Conservation (phyloP, 2,329 filamentous ascomycete genomes). For the Exophiala calicioides region DNA sequence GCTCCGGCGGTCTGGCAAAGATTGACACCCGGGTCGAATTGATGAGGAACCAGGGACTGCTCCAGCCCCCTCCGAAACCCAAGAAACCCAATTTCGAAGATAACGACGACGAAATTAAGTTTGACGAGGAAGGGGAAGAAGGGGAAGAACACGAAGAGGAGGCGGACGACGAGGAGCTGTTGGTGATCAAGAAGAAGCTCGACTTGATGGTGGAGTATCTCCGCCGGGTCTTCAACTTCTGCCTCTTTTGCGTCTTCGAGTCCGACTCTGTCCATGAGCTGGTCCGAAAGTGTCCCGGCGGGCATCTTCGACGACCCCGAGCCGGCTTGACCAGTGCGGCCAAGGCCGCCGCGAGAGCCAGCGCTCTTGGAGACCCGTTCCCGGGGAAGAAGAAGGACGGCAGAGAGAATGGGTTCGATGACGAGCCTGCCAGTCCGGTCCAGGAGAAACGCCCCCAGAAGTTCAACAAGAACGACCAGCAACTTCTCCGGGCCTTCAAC, state of each 20-base stretch:
- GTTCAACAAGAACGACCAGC: constrained; percentile 79
- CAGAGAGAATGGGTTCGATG: constrained; percentile 60
- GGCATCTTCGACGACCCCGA: constrained; percentile 89
- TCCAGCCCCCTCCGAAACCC: constrained; percentile 63
- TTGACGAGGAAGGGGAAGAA: constrained; percentile 71
- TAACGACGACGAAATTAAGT: constrained; percentile 50
- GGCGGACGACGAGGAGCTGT: constrained; percentile 81
- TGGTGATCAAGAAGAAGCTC: constrained; percentile 94
- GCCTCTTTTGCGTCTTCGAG: constrained; percentile 99
- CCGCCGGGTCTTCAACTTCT: constrained; percentile 96
- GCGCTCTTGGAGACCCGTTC: constrained; percentile 78
- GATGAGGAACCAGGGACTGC: constrained; percentile 70
- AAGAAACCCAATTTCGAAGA: constrained; percentile 55
- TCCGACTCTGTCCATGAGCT: constrained; percentile 96
- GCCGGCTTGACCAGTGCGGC: constrained; percentile 80
- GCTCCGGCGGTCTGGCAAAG: constrained; percentile 73
- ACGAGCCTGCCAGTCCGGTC: constrained; percentile 65
- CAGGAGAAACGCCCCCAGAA: constrained; percentile 68
- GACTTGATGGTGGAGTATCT: constrained; percentile 96
- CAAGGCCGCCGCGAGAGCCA: constrained; percentile 82
- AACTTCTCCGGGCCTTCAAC: constrained; percentile 91
- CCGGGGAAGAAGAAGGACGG: constrained; percentile 76
- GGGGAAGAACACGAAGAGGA: constrained; percentile 80
- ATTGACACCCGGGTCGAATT: constrained; percentile 87
- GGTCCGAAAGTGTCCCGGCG: constrained; percentile 91